Evolutionary conservation across 225 moss, liverwort and hornwort genomes (phyloP).

Genomic region (Thuidium tamariscinum): DNA sequence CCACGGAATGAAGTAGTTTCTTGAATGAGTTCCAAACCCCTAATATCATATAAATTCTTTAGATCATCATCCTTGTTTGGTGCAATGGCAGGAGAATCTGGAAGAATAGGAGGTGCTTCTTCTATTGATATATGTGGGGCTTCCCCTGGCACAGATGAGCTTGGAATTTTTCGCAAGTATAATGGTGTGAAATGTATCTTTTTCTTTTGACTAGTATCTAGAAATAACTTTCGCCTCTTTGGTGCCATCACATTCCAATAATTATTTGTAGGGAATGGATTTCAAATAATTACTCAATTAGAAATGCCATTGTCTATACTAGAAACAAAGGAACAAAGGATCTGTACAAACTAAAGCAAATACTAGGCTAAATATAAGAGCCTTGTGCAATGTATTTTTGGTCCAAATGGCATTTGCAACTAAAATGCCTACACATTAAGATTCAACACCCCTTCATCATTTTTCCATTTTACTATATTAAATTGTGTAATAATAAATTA

Average conservation of each 20-base stretch:
- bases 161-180: slow-evolving; percentile 5
- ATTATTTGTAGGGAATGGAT: neutral
- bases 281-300: rapidly evolving
- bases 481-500: neutral
- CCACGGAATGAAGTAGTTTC: neutral
- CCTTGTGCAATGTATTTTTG: rapidly evolving
- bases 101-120: slow-evolving; percentile 9
- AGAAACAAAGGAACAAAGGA: neutral
- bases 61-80: neutral
- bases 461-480: no score
- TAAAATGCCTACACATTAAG: neutral
- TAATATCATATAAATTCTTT: neutral
- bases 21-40: neutral
- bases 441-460: neutral
- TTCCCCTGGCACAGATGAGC: neutral
- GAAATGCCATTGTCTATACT: rapidly evolving
- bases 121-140: slow-evolving; percentile 2
- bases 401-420: neutral
- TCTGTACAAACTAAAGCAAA: neutral
- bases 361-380: neutral
- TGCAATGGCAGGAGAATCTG: neutral
- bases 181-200: slow-evolving; percentile 15
- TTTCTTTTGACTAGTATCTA: neutral
- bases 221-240: slow-evolving; percentile 2
- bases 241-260: neutral